Evolutionary conservation across 192 early-diverging fungal genomes (phyloP), one percentile per base, ranked within the genome.

Genomic region (Neocallimastix lanati): DNA sequence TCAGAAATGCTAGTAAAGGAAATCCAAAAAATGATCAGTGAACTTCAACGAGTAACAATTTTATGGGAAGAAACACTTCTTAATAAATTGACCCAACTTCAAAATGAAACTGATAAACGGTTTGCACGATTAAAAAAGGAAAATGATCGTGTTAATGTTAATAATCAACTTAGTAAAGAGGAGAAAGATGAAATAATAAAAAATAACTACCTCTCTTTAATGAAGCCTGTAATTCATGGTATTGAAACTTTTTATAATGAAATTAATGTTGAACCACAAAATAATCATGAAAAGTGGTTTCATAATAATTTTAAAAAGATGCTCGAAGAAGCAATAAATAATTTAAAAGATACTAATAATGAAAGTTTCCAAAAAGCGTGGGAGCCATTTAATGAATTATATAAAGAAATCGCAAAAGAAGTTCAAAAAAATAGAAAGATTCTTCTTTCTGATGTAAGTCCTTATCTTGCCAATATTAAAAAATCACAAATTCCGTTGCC

Each of bases 61-160:
- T 81, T 95, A 5, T 93, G 93, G 91, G 93, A 94, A 80, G 94
- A 95, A 83, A 84, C 84, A 25, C 94, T 93, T 93, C 82, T 90
- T n/a, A 88, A 93, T 78, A 87, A 85, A 81, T 88, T 95, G 28
- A 84, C 85, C 13, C 82, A 86, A 14, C 37, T 93, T 28, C 85
- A 92, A 28, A 79, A 82, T 29, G 91, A 93, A 67, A 83, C 88
- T 3, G 85, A 83, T 77, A 87, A 85, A 77, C 83, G 88, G 58
- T 81, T 92, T 11, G 82, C 87, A 27, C 86, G 87, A 28, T 81
- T 94, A 13, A 84, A 88, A 21, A 82, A 85, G 18, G 93, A 93
- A 79, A 82, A 88, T 6, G 80, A 82, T 18, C 82, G 89, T 40
- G 82, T 94, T 27, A 85, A 87, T 21, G 29, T 81, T 18, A 88